Base-by-base conservation (phyloP, 768 basidiomycete genomes). In the Mycena rebaudengoi region DNA sequence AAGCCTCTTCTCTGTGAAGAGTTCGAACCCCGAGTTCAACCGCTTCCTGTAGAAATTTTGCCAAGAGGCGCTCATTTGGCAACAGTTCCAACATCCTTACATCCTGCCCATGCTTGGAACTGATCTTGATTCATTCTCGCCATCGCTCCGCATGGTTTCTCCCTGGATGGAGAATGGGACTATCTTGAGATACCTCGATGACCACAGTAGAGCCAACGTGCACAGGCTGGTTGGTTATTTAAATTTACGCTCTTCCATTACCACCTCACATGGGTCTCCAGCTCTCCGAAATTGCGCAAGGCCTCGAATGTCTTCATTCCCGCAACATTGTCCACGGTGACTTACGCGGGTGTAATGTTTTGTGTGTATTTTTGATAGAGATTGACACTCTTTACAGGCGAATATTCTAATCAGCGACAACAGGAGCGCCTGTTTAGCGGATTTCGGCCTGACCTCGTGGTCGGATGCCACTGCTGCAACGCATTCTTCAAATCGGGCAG, bases 151-250 rank as follows among this genome's bases (percentile, higher is more conserved):
- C 48, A 61, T 76, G 66, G 72, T 74, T 12, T 72, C 75, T 3
- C 75, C 73, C 7, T 74, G 73, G 73, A 73, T 76, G 73, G 49
- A 62, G n/a, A 60, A 72, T 43, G 72, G 75, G 0, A 74, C 70
- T 10, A 55, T 74, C 13, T n/a, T 69, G 7, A 60, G 68, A 14
- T 71, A 68, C 54, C 51, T 70, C 26, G 56, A 57, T 12, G 46
- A 63, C 7, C 67, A 67, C 33, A 69, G 71, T 1, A 49, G 43
- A 4, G 40, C 54, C 2, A 55, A 67, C 20, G 56, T 73, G 16
- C 44, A 66, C 56, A 23, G 67, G 56, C 52, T 58, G 41, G 54
- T 60, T 5, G 28, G 52, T 39, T 28, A 14, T 4, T 12, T 44
- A 37, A 18, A 26, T 53, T 18, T n/a, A 32, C 7, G 21, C 4